Percentiles rank a stretch among this genome's conserved stretches.
These are phyloP conservation scores for Xylariaceae sp. DNA, from an alignment of 2,329 filamentous ascomycete species.

Conservation along the genomic window DNA sequence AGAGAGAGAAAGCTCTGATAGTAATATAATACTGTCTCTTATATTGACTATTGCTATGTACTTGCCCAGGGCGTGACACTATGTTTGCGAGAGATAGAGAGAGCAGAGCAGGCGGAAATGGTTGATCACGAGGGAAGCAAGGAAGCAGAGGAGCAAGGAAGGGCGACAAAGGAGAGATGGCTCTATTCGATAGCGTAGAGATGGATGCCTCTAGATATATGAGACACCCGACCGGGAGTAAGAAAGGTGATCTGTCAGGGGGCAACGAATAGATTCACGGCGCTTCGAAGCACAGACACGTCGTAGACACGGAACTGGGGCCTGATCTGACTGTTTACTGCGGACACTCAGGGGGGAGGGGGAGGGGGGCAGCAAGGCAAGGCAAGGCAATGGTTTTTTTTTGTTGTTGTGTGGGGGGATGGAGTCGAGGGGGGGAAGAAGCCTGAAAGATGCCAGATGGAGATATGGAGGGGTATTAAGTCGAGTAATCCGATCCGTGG, in stretches of 20 bases:
- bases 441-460: no score
- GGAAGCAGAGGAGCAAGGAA: conserved; percentile 1
- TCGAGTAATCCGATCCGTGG: no score
- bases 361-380: not conserved
- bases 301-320: not conserved
- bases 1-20: conserved; percentile 27
- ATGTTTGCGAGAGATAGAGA: not conserved
- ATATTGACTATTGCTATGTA: conserved; percentile 48
- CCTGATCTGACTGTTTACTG: not conserved
- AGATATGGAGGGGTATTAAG: no score
- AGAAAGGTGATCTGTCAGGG: not conserved
- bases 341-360: not conserved
- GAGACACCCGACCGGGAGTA: conserved; percentile 14
- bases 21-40: conserved; percentile 36
- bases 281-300: not conserved
- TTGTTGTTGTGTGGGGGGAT: no score
- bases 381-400: not conserved
- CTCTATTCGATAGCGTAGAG: not conserved
- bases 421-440: not conserved
- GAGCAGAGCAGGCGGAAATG: not conserved
- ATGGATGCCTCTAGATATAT: conserved; percentile 4
- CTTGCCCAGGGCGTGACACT: conserved; percentile 27
- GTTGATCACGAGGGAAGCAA: not conserved
- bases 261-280: conserved; percentile 3
- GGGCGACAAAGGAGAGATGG: not conserved